These are phyloP conservation scores for Dactylellina haptotyla DNA, from an alignment of 2,329 filamentous ascomycete genomes.

Conservation along the genomic window DNA sequence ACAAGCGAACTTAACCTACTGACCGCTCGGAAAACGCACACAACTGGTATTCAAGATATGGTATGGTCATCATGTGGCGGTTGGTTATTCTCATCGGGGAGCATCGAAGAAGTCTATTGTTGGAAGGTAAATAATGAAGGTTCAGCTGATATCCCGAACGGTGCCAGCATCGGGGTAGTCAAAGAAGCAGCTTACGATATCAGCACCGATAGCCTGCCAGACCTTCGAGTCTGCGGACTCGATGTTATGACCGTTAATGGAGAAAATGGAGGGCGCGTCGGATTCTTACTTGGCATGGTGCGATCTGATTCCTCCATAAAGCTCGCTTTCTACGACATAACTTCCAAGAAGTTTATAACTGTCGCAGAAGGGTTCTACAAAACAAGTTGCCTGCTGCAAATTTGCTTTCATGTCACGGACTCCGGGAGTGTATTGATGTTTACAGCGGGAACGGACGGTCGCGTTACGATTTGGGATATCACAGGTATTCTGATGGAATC, in stretches of 20 bases:
- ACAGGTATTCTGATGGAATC: constrained; percentile 58
- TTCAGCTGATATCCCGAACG: neutral
- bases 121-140: constrained; percentile 73
- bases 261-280: constrained; percentile 57
- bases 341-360: constrained; percentile 60
- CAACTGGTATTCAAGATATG: constrained; percentile 82
- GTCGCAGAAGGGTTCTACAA: constrained; percentile 63
- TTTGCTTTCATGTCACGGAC: constrained; percentile 54
- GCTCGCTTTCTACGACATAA: constrained; percentile 59
- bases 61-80: constrained; percentile 74
- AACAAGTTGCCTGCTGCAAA: constrained; percentile 60
- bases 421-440: constrained; percentile 64
- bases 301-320: constrained; percentile 86
- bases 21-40: constrained; percentile 78
- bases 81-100: constrained; percentile 85
- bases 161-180: constrained; percentile 63
- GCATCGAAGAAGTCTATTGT: constrained; percentile 86
- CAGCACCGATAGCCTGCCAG: constrained; percentile 65
- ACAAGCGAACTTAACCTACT: constrained; percentile 45
- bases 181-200: constrained; percentile 69
- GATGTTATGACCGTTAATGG: constrained; percentile 65
- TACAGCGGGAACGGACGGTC: constrained; percentile 83
- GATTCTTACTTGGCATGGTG: constrained; percentile 74
- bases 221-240: constrained; percentile 84
- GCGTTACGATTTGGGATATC: constrained; percentile 72